Evolutionary conservation across 208 protist genomes (phyloP).

Genomic region (Porcisia deanei): DNA sequence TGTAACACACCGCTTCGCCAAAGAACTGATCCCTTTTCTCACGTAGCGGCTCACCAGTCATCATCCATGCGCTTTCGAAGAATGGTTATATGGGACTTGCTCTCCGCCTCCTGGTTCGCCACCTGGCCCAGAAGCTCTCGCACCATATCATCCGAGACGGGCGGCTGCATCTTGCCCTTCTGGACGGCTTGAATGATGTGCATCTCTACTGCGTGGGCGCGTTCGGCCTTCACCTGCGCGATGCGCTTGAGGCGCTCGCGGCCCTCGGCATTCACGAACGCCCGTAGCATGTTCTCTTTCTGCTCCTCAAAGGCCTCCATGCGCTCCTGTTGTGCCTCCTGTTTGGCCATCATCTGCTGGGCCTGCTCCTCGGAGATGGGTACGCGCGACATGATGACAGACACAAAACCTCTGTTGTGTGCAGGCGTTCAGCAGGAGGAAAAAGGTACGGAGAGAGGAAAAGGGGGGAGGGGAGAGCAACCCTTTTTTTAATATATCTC

Average conservation of each 20-base stretch:
- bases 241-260: conserved; percentile 91
- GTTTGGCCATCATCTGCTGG: conserved; percentile 88
- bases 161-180: conserved; percentile 85
- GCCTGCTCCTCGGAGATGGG: conserved; percentile 90
- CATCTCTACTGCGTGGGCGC: conserved; percentile 81
- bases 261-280: conserved; percentile 84
- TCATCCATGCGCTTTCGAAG: conserved; percentile 87
- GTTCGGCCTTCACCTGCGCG: conserved; percentile 85
- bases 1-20: background rate
- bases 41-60: conserved; percentile 69
- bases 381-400: conserved; percentile 53
- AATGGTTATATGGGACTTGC: conserved; percentile 82
- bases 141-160: conserved; percentile 82
- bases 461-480: background rate
- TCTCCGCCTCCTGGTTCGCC: conserved; percentile 51
- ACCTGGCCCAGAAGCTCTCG: conserved; percentile 75
- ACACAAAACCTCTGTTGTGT: background rate
- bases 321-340: conserved; percentile 85
- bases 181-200: conserved; percentile 91
- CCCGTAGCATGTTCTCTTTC: conserved; percentile 86
- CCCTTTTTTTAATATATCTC: background rate
- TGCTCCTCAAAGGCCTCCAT: conserved; percentile 80
- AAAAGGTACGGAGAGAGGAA: too few species aligned
- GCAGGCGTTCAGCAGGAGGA: background rate
- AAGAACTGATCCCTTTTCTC: background rate